Percentiles rank a stretch among this genome's conserved stretches.
Evolutionary conservation across 2,329 filamentous ascomycete species (phyloP).

Genomic region (Pseudogymnoascus sp.): DNA sequence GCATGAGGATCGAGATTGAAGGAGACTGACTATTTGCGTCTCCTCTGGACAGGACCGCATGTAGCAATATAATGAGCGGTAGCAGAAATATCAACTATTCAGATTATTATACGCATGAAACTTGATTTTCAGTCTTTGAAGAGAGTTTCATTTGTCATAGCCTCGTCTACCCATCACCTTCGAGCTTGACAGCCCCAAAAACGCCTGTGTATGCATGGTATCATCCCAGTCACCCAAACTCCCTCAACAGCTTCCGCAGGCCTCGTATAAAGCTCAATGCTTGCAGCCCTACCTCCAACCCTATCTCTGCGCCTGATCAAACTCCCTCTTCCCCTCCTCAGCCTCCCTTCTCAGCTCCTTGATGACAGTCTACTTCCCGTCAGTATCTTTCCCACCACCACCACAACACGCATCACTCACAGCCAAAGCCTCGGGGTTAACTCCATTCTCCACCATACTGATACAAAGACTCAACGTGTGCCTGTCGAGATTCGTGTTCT

Average conservation of each 20-base stretch:
- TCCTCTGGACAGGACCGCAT: background rate
- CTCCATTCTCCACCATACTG: slow-evolving; percentile 92
- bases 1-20: background rate
- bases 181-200: background rate
- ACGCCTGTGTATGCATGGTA: slow-evolving; percentile 4
- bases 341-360: slow-evolving; percentile 26
- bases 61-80: slow-evolving; percentile 3
- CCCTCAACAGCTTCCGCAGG: background rate
- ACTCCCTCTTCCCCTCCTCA: slow-evolving; percentile 19
- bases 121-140: background rate
- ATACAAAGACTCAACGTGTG: slow-evolving; percentile 90
- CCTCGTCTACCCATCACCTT: background rate
- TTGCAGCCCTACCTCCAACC: background rate
- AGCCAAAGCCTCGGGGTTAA: slow-evolving; percentile 89
- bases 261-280: background rate
- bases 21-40: background rate
- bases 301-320: slow-evolving; percentile 4
- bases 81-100: background rate
- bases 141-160: background rate
- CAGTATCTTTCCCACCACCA: slow-evolving; percentile 10
- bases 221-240: background rate
- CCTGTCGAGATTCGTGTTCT: slow-evolving; percentile 93
- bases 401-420: slow-evolving; percentile 45
- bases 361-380: slow-evolving; percentile 22
- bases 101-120: background rate